These are phyloP conservation scores for Colletotrichum musae DNA, from an alignment of 2,329 filamentous ascomycete species.

Conservation along the genomic window DNA sequence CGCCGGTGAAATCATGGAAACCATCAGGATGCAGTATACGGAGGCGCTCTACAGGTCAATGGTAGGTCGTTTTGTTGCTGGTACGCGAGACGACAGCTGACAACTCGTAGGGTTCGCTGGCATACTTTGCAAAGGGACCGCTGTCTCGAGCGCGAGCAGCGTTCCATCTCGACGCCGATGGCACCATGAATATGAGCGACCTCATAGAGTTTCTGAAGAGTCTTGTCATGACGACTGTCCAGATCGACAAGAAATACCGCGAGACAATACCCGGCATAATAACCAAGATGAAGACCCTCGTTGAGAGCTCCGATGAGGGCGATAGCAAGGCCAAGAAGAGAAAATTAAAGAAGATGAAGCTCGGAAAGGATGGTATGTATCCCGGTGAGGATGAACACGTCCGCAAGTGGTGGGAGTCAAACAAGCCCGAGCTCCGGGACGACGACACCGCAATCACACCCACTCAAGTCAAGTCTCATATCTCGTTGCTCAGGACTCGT, in stretches of 20 bases:
- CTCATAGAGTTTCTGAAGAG: constrained; percentile 78
- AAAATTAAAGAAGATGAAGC: constrained; percentile 75
- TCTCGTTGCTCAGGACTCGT: constrained; percentile 77
- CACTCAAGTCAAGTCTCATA: constrained; percentile 71
- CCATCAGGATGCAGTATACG: constrained; percentile 71
- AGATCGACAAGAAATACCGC: constrained; percentile 86
- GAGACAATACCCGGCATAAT: constrained; percentile 77
- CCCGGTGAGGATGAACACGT: constrained; percentile 75
- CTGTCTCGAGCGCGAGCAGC: constrained; percentile 81
- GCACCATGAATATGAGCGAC: constrained; percentile 72
- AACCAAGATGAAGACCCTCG: constrained; percentile 66
- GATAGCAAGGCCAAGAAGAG: constrained; percentile 59
- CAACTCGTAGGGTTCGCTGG: constrained; percentile 74
- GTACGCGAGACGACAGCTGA: constrained; percentile 46
- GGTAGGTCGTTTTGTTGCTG: constrained; percentile 54
- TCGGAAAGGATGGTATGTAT: constrained; percentile 79
- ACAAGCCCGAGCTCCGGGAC: constrained; percentile 64
- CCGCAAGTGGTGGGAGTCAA: constrained; percentile 78
- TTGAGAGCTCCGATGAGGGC: constrained; percentile 69
- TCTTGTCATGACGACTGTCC: constrained; percentile 75
- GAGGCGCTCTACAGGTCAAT: constrained; percentile 75
- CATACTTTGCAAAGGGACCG: constrained; percentile 88
- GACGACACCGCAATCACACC: constrained; percentile 62
- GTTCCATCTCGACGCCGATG: constrained; percentile 75
- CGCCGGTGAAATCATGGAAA: constrained; percentile 69